Percentiles rank a stretch among this genome's conserved stretches.
phyloP scores from a whole-genome alignment of 2,329 filamentous ascomycete species.

The Fusarium torulosum region DNA sequence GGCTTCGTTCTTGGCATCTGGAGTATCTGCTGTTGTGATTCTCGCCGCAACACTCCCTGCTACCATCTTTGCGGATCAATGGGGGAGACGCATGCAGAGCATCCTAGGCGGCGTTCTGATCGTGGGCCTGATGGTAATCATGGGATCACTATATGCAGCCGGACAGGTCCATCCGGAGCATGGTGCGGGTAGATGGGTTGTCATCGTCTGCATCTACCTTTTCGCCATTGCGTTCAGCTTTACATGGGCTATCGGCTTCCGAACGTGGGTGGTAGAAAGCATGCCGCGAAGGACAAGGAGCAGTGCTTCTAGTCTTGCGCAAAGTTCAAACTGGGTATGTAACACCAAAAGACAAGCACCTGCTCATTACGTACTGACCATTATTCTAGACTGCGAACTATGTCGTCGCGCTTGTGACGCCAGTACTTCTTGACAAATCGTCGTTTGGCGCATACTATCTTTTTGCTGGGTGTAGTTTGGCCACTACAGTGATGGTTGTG shows the following conservation, averaged over 20 bases:
- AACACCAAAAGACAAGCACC: fast-evolving
- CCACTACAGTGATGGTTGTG: conserved; percentile 53
- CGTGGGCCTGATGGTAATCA: conserved; percentile 64
- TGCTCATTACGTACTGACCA: background rate
- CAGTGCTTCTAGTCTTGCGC: conserved; percentile 65
- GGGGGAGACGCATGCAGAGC: conserved; percentile 66
- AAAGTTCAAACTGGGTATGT: conserved; percentile 65
- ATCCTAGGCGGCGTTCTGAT: conserved; percentile 66
- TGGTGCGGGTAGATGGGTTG: conserved; percentile 61
- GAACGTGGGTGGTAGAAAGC: conserved; percentile 68
- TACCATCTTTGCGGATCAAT: conserved; percentile 66
- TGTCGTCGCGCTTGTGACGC: conserved; percentile 60
- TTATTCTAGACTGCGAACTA: conserved; percentile 56
- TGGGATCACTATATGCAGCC: conserved; percentile 64
- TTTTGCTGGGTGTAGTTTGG: conserved; percentile 57
- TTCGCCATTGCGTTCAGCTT: conserved; percentile 60
- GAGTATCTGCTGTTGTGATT: conserved; percentile 69
- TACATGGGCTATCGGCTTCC: conserved; percentile 66
- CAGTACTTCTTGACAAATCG: conserved; percentile 55
- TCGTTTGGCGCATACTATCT: conserved; percentile 61
- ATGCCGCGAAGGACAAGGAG: conserved; percentile 67
- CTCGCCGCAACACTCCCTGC: conserved; percentile 67
- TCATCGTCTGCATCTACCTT: conserved; percentile 64
- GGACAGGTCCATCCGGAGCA: conserved; percentile 53
- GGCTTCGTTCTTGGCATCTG: conserved; percentile 69